Percentiles rank a stretch among this genome's conserved stretches.
Conservation (phyloP, 2,329 filamentous ascomycete species). For the Phaeosphaeria sp. region DNA sequence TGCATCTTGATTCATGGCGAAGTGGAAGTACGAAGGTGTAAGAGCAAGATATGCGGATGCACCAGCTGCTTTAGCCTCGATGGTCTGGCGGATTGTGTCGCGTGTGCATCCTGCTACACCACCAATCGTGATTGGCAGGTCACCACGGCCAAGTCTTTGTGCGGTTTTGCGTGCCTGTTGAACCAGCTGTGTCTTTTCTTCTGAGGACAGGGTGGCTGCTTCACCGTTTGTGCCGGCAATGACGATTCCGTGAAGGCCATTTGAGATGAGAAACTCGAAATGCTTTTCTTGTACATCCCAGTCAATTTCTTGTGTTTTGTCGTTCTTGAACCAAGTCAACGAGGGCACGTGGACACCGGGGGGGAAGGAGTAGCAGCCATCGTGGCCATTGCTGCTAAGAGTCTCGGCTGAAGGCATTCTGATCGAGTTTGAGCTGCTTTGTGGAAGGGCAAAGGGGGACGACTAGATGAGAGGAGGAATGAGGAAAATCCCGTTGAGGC, state of each 20-base stretch:
- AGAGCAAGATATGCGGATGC: constrained; percentile 50
- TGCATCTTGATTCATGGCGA: constrained; percentile 47
- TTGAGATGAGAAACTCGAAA: constrained; percentile 61
- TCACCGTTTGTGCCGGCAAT: constrained; percentile 57
- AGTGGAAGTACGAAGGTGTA: constrained; percentile 51
- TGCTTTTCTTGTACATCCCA: constrained; percentile 63
- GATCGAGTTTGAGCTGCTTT: background rate
- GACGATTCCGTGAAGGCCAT: constrained; percentile 60
- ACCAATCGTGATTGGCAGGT: constrained; percentile 52
- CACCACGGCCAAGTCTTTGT: constrained; percentile 37
- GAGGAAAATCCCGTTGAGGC: constrained; percentile 6
- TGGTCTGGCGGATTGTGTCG: constrained; percentile 50
- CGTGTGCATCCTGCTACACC: constrained; percentile 51
- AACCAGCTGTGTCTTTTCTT: constrained; percentile 52
- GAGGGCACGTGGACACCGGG: constrained; percentile 64
- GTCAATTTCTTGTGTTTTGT: constrained; percentile 60
- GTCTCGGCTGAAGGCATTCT: constrained; percentile 39
- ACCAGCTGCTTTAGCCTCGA: constrained; percentile 47
- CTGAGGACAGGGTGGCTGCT: constrained; percentile 49
- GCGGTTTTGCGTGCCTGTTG: constrained; percentile 49
- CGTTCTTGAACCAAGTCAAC: constrained; percentile 62
- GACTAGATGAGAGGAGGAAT: background rate
- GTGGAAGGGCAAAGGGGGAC: background rate
- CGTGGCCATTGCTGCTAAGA: constrained; percentile 32
- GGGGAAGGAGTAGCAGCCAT: constrained; percentile 51